Evolutionary conservation across 306 rosid species (phyloP).

Genomic region (Lathyrus oleraceus): DNA sequence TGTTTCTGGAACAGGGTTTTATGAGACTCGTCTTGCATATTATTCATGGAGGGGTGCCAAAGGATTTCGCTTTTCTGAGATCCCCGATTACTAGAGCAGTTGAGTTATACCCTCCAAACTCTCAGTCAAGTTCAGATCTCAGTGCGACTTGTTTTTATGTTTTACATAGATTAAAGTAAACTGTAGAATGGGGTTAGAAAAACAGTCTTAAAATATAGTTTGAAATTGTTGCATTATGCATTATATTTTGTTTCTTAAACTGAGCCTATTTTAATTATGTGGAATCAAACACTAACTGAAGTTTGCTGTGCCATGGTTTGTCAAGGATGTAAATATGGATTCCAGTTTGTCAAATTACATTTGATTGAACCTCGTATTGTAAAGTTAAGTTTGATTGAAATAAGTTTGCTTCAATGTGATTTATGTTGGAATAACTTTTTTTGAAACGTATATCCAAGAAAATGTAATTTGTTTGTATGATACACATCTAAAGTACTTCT

Average conservation of each 20-base stretch:
- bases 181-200: slow-evolving; percentile 21
- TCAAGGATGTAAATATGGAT: background rate
- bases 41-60: slow-evolving; percentile 92
- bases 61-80: slow-evolving; percentile 83
- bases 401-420: background rate
- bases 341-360: background rate
- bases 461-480: background rate
- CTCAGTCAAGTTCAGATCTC: slow-evolving; percentile 9
- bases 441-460: background rate
- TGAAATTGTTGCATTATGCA: slow-evolving; percentile 19
- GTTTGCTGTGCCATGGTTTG: background rate
- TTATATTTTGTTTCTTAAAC: background rate
- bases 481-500: background rate
- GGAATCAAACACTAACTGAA: background rate
- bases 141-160: slow-evolving; percentile 15
- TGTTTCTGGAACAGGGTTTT: slow-evolving; percentile 67
- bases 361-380: too few species aligned
- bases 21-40: slow-evolving; percentile 90
- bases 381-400: background rate
- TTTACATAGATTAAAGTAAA: slow-evolving; percentile 10
- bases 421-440: background rate
- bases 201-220: background rate
- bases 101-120: slow-evolving; percentile 13
- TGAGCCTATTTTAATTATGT: background rate
- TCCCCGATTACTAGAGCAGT: slow-evolving; percentile 74